Evolutionary conservation across 1,284 basidiomycete genomes (phyloP).

Genomic region (Vanrija sp.): DNA sequence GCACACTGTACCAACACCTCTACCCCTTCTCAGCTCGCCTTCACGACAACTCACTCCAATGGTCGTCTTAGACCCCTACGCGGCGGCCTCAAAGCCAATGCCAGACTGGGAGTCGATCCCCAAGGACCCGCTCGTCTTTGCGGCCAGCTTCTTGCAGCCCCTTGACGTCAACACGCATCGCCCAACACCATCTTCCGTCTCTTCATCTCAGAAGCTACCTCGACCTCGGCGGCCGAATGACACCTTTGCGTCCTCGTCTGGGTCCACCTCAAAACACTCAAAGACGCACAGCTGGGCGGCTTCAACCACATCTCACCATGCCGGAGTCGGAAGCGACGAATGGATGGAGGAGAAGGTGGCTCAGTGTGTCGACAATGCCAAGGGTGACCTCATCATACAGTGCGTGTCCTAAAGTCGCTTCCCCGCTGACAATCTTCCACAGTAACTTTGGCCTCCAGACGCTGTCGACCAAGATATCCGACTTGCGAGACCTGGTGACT

Average conservation of each 20-base stretch:
- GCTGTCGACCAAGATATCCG: constrained; percentile 38
- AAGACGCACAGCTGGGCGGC: background rate
- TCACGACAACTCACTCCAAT: constrained; percentile 6
- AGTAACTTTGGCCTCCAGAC: constrained; percentile 26
- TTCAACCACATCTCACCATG: no score
- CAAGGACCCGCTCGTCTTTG: constrained; percentile 39
- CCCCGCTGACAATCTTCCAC: background rate
- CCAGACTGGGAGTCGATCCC: constrained; percentile 33
- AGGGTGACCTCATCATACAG: constrained; percentile 27
- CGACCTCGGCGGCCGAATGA: constrained; percentile 19
- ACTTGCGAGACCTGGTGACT: constrained; percentile 42
- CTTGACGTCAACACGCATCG: constrained; percentile 20
- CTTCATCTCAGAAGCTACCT: constrained; percentile 14
- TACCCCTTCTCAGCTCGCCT: background rate
- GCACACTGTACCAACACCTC: background rate
- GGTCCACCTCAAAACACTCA: constrained; percentile 5
- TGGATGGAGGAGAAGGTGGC: constrained; percentile 40
- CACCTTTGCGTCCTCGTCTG: constrained; percentile 11
- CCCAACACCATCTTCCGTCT: background rate
- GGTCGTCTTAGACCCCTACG: constrained; percentile 41
- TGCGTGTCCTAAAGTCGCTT: constrained; percentile 14
- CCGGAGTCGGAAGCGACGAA: constrained; percentile 32
- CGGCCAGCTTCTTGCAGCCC: constrained; percentile 34
- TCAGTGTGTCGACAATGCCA: constrained; percentile 34
- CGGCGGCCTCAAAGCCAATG: constrained; percentile 42